phyloP scores from a whole-genome alignment of 306 rosid species.

The Vicia villosa region DNA sequence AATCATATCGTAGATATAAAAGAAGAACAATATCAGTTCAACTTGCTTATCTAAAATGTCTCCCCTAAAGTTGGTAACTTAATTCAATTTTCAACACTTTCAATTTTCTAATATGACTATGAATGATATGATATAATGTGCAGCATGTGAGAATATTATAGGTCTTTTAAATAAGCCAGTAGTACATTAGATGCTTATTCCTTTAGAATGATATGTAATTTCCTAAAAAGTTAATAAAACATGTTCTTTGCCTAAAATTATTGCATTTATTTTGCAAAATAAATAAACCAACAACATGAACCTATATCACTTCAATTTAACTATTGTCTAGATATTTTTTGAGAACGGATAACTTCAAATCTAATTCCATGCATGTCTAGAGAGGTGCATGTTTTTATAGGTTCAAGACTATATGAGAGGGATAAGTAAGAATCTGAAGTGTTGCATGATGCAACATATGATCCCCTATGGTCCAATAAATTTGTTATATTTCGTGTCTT shows the following conservation, averaged over 20 bases:
- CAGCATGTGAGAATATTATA: not conserved
- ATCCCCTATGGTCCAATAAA: too few relatives aligned
- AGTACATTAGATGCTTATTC: too few relatives aligned
- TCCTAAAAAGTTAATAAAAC: slow-evolving; percentile 1
- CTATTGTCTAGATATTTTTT: not conserved
- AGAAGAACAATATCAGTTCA: not conserved
- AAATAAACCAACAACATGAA: not conserved
- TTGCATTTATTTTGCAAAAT: not conserved
- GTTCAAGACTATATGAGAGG: not conserved
- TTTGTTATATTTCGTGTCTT: too few relatives aligned
- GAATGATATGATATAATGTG: not conserved
- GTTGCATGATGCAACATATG: slow-evolving; percentile 8
- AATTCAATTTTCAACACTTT: slow-evolving; percentile 1
- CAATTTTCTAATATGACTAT: not conserved
- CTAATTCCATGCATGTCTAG: slow-evolving; percentile 25
- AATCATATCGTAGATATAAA: not conserved
- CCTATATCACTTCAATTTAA: slow-evolving; percentile 1
- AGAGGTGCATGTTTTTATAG: slow-evolving; percentile 14
- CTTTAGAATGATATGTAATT: not conserved
- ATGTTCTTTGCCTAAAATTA: slow-evolving; percentile 18
- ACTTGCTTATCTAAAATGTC: slow-evolving; percentile 8
- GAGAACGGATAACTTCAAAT: slow-evolving; percentile 36
- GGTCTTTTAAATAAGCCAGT: too few relatives aligned
- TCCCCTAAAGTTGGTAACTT: not conserved
- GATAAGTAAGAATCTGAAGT: slow-evolving; percentile 27